These are phyloP conservation scores for Debaryomycetaceae sp. DNA, from an alignment of 1,139 yeast species.

Conservation along the genomic window DNA sequence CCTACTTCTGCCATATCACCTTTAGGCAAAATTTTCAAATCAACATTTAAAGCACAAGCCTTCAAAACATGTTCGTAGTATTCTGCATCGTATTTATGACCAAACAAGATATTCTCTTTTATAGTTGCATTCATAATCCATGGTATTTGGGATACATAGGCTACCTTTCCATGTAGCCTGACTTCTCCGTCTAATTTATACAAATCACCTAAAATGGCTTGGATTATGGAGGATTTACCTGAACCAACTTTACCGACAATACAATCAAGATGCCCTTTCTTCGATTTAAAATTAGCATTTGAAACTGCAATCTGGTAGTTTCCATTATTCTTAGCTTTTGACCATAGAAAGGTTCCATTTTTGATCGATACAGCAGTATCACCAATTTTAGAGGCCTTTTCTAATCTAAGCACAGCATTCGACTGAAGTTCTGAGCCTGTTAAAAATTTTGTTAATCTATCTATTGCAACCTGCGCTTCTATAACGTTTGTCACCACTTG, in stretches of 20 bases:
- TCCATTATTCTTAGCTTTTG: conserved; percentile 61
- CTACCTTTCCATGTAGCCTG: conserved; percentile 70
- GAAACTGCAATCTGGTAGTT: conserved; percentile 72
- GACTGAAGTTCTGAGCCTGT: conserved; percentile 76
- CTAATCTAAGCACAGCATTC: conserved; percentile 65
- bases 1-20: conserved; percentile 94
- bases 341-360: conserved; percentile 87
- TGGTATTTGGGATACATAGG: conserved; percentile 86
- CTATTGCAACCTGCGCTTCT: conserved; percentile 87
- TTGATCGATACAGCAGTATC: conserved; percentile 68
- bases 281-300: conserved; percentile 64
- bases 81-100: conserved; percentile 76
- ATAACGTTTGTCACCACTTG: conserved; percentile 82
- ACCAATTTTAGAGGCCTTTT: conserved; percentile 51
- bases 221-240: conserved; percentile 87
- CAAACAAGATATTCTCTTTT: conserved; percentile 85
- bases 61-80: conserved; percentile 76
- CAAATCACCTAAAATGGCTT: conserved; percentile 81
- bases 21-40: conserved; percentile 73
- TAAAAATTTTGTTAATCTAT: conserved; percentile 72
- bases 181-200: conserved; percentile 78
- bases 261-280: conserved; percentile 81
- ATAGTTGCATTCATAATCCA: conserved; percentile 97
- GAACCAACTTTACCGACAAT: conserved; percentile 91
- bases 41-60: conserved; percentile 88